Conservation (phyloP, 441 rosid genomes). For the Dalechampia spathulata region DNA sequence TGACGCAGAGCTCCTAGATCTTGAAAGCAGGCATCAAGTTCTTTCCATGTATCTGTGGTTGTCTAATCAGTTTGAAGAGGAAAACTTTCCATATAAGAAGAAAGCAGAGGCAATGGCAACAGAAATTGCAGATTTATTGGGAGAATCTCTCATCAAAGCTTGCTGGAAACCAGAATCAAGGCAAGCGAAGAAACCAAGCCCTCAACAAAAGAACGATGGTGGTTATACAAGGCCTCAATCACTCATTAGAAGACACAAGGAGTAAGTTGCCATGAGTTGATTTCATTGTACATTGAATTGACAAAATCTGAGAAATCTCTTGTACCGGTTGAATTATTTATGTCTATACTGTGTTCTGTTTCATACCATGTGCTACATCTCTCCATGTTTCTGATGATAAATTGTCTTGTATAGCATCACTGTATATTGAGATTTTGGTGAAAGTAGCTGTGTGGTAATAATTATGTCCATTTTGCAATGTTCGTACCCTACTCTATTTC, state of each 20-base stretch:
- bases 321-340: background rate
- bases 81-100: conserved; percentile 64
- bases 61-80: conserved; percentile 75
- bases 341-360: background rate
- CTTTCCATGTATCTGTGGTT: conserved; percentile 91
- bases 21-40: conserved; percentile 83
- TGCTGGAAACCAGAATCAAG: conserved; percentile 76
- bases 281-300: background rate
- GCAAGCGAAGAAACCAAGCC: conserved; percentile 32
- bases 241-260: conserved; percentile 30
- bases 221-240: conserved; percentile 58
- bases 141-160: conserved; percentile 65
- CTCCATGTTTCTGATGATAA: too few species aligned
- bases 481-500: too few species aligned
- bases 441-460: background rate
- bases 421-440: too few species aligned
- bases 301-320: background rate
- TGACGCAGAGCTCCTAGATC: conserved; percentile 72
- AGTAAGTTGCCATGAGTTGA: conserved; percentile 31
- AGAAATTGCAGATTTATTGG: conserved; percentile 68
- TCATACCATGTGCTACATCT: background rate
- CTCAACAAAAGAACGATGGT: conserved; percentile 35
- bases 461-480: too few species aligned
- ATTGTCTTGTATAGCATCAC: too few species aligned
- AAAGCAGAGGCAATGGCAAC: conserved; percentile 83